phyloP scores from a whole-genome alignment of 371 early-diverging fungal genomes.

The Mortierella sp. region DNA sequence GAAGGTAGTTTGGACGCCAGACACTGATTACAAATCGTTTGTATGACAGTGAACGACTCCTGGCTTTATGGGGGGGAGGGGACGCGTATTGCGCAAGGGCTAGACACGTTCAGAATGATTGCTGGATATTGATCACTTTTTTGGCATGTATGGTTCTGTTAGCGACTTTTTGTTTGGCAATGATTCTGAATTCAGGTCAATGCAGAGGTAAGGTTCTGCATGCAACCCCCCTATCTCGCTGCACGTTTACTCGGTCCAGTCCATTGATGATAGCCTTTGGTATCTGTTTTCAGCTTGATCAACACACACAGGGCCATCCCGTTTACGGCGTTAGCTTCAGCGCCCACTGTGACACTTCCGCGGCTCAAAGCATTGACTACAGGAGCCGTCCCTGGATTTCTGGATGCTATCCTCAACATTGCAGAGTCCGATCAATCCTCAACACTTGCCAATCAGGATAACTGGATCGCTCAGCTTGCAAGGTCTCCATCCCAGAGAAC shows the following conservation, averaged over 20 bases:
- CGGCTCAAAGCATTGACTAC: constrained; percentile 95
- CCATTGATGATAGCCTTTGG: neutral
- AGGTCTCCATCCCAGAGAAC: constrained; percentile 56
- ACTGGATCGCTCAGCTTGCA: constrained; percentile 77
- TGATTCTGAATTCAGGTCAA: constrained; percentile 71
- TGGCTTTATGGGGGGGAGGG: too few relatives aligned
- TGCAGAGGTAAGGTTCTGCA: constrained; percentile 59
- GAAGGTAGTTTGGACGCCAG: too few relatives aligned
- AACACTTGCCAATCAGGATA: constrained; percentile 74
- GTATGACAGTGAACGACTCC: too few relatives aligned
- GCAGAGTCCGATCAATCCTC: constrained; percentile 85
- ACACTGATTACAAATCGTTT: too few relatives aligned
- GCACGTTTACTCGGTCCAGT: too few relatives aligned
- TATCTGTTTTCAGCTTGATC: constrained; percentile 56
- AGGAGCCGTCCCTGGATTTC: constrained; percentile 73
- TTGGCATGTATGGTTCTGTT: too few relatives aligned
- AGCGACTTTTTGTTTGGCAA: constrained; percentile 83
- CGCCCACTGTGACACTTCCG: constrained; percentile 96
- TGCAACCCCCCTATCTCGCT: neutral
- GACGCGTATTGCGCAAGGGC: too few relatives aligned
- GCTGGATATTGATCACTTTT: too few relatives aligned
- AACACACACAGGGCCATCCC: constrained; percentile 62
- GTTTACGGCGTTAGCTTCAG: constrained; percentile 78
- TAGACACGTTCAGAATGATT: too few relatives aligned
- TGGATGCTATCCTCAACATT: constrained; percentile 86